Evolutionary conservation across 345 rosid genomes (phyloP).

Genomic region (Punica granatum): DNA sequence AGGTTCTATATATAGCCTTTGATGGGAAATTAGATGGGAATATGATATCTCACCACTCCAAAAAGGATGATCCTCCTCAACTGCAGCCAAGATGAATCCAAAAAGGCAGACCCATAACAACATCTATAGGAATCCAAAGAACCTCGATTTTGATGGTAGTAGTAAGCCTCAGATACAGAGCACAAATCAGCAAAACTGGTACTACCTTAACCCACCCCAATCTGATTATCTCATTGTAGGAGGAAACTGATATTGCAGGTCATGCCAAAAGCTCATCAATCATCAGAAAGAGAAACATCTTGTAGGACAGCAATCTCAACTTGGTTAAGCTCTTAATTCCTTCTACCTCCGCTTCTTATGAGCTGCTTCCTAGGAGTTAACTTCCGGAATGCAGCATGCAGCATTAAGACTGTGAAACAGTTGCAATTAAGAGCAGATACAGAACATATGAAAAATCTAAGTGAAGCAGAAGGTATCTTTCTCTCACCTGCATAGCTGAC

Average conservation of each 20-base stretch:
- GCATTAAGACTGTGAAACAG: constrained; percentile 43
- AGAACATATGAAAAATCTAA: neutral
- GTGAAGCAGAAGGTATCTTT: neutral
- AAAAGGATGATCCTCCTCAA: too few relatives aligned
- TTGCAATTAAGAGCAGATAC: constrained; percentile 3
- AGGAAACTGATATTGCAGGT: neutral
- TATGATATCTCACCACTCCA: too few relatives aligned
- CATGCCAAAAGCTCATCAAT: neutral
- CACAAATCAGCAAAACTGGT: neutral
- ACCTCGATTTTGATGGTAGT: neutral
- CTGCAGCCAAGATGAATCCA: neutral
- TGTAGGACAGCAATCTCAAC: neutral
- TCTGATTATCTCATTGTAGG: neutral
- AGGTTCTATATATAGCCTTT: too few relatives aligned
- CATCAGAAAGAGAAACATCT: neutral
- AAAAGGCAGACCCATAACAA: neutral
- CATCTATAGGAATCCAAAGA: neutral
- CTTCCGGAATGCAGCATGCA: constrained; percentile 80
- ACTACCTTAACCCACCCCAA: neutral
- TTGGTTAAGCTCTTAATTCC: neutral
- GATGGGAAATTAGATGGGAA: too few relatives aligned
- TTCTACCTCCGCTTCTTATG: constrained; percentile 14
- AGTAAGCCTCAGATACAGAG: neutral
- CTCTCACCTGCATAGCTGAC: constrained; percentile 68
- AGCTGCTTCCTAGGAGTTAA: constrained; percentile 55